phyloP scores from a whole-genome alignment of 2,329 filamentous ascomycete species.

The Juglanconis juglandina region DNA sequence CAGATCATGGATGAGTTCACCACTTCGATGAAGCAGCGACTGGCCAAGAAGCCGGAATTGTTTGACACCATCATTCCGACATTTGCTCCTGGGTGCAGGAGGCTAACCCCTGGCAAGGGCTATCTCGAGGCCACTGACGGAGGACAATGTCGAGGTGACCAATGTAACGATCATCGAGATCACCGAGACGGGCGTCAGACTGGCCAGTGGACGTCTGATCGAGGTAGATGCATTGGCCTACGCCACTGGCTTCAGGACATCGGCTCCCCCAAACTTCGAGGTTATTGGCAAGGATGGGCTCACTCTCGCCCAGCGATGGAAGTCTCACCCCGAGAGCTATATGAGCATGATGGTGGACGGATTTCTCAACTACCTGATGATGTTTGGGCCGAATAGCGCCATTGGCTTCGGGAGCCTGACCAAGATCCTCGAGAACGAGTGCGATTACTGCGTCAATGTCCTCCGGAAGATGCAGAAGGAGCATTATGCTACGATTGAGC shows the following conservation, averaged over 20 bases:
- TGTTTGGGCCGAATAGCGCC: constrained; percentile 46
- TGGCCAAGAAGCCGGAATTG: constrained; percentile 42
- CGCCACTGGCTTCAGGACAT: constrained; percentile 43
- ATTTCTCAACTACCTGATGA: constrained; percentile 49
- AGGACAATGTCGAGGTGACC: constrained; percentile 39
- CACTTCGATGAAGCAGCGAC: constrained; percentile 36
- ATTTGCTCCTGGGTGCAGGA: constrained; percentile 43
- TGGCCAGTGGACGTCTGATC: constrained; percentile 24
- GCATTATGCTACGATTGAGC: constrained; percentile 41
- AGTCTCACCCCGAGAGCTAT: constrained; percentile 38
- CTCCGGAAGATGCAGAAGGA: constrained; percentile 46
- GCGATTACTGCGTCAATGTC: constrained; percentile 45
- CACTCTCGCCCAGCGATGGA: constrained; percentile 38
- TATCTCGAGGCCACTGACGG: constrained; percentile 43
- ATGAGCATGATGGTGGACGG: constrained; percentile 42
- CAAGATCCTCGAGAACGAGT: constrained; percentile 44
- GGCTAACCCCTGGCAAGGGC: constrained; percentile 42
- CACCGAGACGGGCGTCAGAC: constrained; percentile 33
- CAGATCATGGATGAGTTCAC: constrained; percentile 30
- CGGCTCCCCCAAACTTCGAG: constrained; percentile 38
- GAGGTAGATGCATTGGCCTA: constrained; percentile 44
- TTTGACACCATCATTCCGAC: constrained; percentile 39
- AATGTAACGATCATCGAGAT: constrained; percentile 31
- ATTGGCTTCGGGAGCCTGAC: constrained; percentile 46
- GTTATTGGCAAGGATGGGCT: constrained; percentile 36